Conservation (phyloP, 116 monocot species). For the Dioscorea cayenensis region DNA sequence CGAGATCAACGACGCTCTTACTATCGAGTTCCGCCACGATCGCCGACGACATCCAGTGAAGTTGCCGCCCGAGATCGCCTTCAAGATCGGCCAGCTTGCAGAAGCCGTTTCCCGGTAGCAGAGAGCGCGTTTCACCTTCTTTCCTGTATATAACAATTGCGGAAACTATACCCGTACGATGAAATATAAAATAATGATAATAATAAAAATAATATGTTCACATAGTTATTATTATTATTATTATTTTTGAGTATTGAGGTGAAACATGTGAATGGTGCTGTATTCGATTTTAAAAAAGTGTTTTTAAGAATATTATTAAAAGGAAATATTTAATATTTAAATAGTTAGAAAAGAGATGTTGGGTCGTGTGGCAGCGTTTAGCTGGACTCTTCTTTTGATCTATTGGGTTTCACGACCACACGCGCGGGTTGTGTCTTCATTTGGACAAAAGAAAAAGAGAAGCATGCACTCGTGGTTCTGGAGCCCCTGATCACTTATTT, state of each 20-base stretch:
- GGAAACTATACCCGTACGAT: neutral
- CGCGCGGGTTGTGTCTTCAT: too few species aligned
- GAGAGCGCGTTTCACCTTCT: neutral
- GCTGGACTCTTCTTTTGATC: too few species aligned
- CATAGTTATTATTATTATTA: neutral
- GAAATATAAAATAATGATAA: neutral
- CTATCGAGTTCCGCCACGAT: constrained; percentile 36
- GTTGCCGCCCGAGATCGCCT: constrained; percentile 47
- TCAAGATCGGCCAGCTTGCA: constrained; percentile 52
- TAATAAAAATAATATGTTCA: neutral
- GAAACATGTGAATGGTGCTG: too few species aligned
- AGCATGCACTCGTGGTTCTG: neutral
- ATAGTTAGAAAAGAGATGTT: too few species aligned
- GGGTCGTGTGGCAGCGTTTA: too few species aligned
- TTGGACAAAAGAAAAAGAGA: neutral
- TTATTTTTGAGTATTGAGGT: neutral
- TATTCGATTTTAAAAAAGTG: too few species aligned
- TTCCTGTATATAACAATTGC: neutral
- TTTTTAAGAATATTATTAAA: too few species aligned
- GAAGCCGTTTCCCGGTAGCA: constrained; percentile 21
- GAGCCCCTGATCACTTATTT: neutral
- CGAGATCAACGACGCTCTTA: constrained; percentile 56
- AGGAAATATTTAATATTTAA: too few species aligned
- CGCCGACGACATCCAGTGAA: constrained; percentile 18
- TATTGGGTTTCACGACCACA: too few species aligned